Evolutionary conservation across 805 yeast species (phyloP).

Genomic region (Clavispora fructus): DNA sequence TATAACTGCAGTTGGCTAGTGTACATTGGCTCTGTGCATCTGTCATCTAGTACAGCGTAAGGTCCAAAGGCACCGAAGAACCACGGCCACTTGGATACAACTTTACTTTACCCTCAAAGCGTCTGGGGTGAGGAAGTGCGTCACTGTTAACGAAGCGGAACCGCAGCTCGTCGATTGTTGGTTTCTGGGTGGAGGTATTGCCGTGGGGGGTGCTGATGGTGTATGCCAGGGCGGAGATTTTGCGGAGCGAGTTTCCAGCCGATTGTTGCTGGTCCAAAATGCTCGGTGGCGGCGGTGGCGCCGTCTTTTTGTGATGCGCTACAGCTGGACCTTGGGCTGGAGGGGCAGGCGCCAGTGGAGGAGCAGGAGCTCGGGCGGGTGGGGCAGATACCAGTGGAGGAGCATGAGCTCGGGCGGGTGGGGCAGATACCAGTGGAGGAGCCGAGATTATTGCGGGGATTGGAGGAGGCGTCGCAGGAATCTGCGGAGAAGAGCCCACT

Average conservation of each 20-base stretch:
- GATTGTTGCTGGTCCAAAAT: slow-evolving; percentile 37
- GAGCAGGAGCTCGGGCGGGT: neutral
- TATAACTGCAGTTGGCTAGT: no score
- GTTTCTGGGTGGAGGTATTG: slow-evolving; percentile 16
- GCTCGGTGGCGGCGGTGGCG: slow-evolving; percentile 24
- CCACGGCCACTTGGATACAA: slow-evolving; percentile 96
- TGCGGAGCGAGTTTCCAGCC: slow-evolving; percentile 49
- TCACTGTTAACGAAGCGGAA: slow-evolving; percentile 62
- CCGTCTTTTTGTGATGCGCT: slow-evolving; percentile 17
- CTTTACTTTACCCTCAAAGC: slow-evolving; percentile 61
- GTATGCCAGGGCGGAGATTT: slow-evolving; percentile 60
- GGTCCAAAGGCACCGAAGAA: slow-evolving; percentile 78
- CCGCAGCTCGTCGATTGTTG: slow-evolving; percentile 62
- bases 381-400: slow-evolving; percentile 13
- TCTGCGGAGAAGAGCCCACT: no score
- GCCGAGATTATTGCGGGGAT: no score
- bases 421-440: neutral
- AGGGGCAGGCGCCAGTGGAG: slow-evolving; percentile 16
- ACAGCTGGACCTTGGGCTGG: slow-evolving; percentile 1
- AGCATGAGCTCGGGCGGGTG: slow-evolving; percentile 18
- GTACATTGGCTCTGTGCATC: no score
- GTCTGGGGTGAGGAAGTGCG: slow-evolving; percentile 84
- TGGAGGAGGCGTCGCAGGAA: no score
- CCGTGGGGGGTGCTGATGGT: slow-evolving; percentile 45
- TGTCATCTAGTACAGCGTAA: slow-evolving; percentile 23